Base-by-base conservation (phyloP, 164 flowering plant species). In the Vitis amurensis region DNA sequence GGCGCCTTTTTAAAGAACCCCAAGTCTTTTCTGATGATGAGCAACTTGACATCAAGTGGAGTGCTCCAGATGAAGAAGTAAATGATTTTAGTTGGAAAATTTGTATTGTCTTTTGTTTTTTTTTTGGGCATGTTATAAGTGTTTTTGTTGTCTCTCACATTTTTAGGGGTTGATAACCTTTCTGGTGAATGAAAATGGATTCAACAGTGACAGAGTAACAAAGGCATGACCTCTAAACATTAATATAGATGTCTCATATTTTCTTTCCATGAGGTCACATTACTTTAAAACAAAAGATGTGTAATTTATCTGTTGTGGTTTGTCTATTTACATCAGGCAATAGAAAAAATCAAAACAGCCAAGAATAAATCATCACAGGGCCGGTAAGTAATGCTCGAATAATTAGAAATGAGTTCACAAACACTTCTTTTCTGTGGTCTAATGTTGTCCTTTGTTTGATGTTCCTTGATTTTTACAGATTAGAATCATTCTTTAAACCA, bases 401-500 rank as follows among this genome's bases (percentile, higher is more conserved):
- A 11, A 15, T 50, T 77, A 49, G 60, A 61, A 59, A 30, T 66
- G 30, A 66, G 7, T 59, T 55, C 2, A 55, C 29, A 30, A 31
- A 29, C 12, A 11, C 5, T 59, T 10, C 52, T 52, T 10, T 53
- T 47, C 44, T 55, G 27, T 55, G 64, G 23, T 44, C 47, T 53
- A 14, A 30, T 78, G 62, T 60, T 58, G 17, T 19, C 31, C 13
- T 37, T 6, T 12, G 30, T 56, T 66, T 72, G 44, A 31, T 31
- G 5, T 4, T 4, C 44, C 44, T 59, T 59, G 55, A 68, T 4
- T 52, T 49, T 23, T 37, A 17, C 97, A 96, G 98, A 66, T 82
- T 89, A 61, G 97, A 92, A 65, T 92, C 98, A 30, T 93, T 94
- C 81, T 96, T 96, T 70, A 93, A 92, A 81, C 97, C 97, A 61